Percentiles rank a stretch among this genome's conserved stretches.
phyloP scores from a whole-genome alignment of 192 early-diverging fungal species.

The Coemansia sp. region DNA sequence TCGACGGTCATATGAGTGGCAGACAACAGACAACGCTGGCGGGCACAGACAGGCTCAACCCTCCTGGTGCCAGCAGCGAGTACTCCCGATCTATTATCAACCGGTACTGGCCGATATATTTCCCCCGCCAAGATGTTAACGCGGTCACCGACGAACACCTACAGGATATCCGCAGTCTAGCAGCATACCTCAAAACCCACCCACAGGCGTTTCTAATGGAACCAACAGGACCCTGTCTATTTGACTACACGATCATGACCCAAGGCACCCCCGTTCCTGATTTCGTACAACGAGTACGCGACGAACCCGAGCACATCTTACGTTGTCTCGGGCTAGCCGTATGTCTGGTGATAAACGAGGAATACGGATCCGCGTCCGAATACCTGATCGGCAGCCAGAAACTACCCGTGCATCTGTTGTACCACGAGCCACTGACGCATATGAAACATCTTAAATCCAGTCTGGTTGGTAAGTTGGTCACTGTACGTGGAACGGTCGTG shows the following conservation, averaged over 20 bases:
- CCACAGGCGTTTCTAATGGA: constrained; percentile 50
- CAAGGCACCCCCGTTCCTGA: constrained; percentile 22
- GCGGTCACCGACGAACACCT: constrained; percentile 13
- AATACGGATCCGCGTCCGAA: constrained; percentile 45
- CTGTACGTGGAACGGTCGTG: constrained; percentile 77
- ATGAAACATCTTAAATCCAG: constrained; percentile 75
- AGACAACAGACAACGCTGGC: constrained; percentile 7
- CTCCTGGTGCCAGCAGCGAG: constrained; percentile 9
- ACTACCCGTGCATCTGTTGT: constrained; percentile 51
- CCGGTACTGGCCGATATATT: constrained; percentile 52
- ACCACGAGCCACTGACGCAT: constrained; percentile 59
- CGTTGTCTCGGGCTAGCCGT: constrained; percentile 42
- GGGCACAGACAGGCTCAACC: constrained; percentile 24
- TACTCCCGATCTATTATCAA: constrained; percentile 17
- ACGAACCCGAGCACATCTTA: constrained; percentile 43
- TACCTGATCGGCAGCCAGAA: constrained; percentile 45
- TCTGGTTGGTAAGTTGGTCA: constrained; percentile 68
- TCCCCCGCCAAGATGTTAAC: constrained; percentile 36
- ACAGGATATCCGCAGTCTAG: constrained; percentile 32
- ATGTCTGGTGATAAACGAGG: constrained; percentile 44
- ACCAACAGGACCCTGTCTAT: constrained; percentile 32
- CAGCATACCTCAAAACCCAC: constrained; percentile 30
- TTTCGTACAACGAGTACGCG: constrained; percentile 37
- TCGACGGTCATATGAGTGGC: constrained; percentile 5
- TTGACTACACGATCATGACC: constrained; percentile 34